Conservation (phyloP, 2,329 filamentous ascomycete species). For the Berkeleyomyces rouxiae region DNA sequence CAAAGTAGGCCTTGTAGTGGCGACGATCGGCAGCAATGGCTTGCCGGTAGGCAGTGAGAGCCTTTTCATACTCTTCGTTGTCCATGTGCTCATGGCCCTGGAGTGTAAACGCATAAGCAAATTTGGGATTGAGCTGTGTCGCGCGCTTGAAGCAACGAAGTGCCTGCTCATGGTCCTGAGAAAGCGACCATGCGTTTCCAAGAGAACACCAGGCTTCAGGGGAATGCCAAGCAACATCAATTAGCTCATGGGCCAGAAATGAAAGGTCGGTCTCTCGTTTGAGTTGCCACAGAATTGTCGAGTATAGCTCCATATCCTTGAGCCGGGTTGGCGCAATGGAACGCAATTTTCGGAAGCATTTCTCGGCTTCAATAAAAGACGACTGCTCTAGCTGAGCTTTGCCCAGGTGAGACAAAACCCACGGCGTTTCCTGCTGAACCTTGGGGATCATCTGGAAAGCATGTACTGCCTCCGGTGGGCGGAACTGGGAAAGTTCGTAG, state of each 20-base stretch:
- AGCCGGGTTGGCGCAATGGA: conserved; percentile 65
- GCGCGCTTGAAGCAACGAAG: conserved; percentile 88
- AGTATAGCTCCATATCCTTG: conserved; percentile 96
- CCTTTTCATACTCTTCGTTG: conserved; percentile 96
- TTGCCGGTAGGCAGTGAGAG: conserved; percentile 68
- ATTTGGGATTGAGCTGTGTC: conserved; percentile 74
- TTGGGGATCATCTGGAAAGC: conserved; percentile 54
- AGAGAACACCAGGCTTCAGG: conserved; percentile 93
- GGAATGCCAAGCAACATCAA: conserved; percentile 73
- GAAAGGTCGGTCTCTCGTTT: conserved; percentile 85
- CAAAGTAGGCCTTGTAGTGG: conserved; percentile 98
- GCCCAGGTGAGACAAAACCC: conserved; percentile 81
- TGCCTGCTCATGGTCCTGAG: conserved; percentile 86
- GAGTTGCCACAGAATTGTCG: conserved; percentile 95
- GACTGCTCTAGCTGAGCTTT: conserved; percentile 84
- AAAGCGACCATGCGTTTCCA: conserved; percentile 86
- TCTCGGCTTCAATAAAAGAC: conserved; percentile 72
- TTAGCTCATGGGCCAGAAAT: conserved; percentile 76
- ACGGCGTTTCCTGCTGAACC: conserved; percentile 74
- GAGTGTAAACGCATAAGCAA: conserved; percentile 89
- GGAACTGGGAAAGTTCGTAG: conserved; percentile 60
- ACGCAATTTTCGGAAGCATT: conserved; percentile 65
- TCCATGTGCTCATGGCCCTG: conserved; percentile 92
- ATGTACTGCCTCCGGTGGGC: conserved; percentile 60
- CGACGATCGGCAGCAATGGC: conserved; percentile 73